Evolutionary conservation across 495 filamentous ascomycete genomes (phyloP).

Genomic region (Aspergillus biplanus): DNA sequence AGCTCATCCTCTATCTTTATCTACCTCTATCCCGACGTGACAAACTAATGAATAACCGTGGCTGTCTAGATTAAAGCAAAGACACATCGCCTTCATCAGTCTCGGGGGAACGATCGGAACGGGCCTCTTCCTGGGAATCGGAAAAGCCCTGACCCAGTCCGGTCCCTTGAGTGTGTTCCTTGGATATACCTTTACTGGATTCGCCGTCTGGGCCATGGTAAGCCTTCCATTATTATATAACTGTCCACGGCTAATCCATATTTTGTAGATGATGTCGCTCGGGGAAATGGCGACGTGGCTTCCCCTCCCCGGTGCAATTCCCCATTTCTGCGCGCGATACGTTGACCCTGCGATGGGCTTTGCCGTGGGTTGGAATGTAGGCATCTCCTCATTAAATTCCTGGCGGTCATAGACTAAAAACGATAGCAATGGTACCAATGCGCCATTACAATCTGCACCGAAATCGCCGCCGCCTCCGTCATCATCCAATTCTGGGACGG

Average conservation of each 20-base stretch:
- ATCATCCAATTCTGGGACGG: constrained; percentile 57
- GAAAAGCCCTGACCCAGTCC: background rate
- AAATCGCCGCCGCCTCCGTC: constrained; percentile 67
- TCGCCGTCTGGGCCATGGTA: background rate
- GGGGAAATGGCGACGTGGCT: constrained; percentile 64
- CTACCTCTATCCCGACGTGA: too few relatives aligned
- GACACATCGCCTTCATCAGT: background rate
- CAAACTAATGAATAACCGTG: too few relatives aligned
- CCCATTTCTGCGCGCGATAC: constrained; percentile 52
- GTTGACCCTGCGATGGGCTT: constrained; percentile 59
- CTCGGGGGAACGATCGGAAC: background rate
- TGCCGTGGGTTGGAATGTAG: constrained; percentile 48
- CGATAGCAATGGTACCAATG: constrained; percentile 51
- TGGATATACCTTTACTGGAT: background rate
- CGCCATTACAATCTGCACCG: constrained; percentile 59
- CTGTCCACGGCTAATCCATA: constrained; percentile 31
- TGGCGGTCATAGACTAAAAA: background rate
- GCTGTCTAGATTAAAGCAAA: too few relatives aligned
- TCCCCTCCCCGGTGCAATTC: constrained; percentile 51
- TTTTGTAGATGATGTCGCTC: constrained; percentile 58
- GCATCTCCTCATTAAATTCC: too few relatives aligned
- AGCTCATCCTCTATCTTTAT: too few relatives aligned
- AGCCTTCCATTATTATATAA: background rate
- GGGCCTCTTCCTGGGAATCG: background rate
- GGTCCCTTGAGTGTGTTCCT: background rate